These are phyloP conservation scores for Sporisorium graminicola DNA, from an alignment of 1,284 basidiomycete genomes.

Conservation along the genomic window DNA sequence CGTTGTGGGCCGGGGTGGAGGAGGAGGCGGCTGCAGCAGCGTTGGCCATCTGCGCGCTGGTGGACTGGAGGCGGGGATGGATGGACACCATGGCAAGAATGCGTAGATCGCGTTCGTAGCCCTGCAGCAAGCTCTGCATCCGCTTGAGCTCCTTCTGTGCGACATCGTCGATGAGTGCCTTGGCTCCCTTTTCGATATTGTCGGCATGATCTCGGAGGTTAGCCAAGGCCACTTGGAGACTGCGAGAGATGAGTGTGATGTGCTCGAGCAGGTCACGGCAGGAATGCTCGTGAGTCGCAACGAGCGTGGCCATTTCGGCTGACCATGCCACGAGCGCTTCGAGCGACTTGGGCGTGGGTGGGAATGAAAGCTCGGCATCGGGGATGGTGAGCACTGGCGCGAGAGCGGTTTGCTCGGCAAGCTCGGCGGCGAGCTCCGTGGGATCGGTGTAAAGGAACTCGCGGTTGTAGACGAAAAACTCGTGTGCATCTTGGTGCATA, in stretches of 20 bases:
- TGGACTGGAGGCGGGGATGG: slow-evolving; percentile 52
- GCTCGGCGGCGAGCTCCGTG: slow-evolving; percentile 54
- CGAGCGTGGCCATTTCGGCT: slow-evolving; percentile 20
- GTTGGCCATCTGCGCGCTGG: slow-evolving; percentile 23
- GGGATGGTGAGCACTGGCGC: slow-evolving; percentile 21
- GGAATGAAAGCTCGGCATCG: slow-evolving; percentile 47
- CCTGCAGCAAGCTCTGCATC: slow-evolving; percentile 62
- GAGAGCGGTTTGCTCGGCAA: slow-evolving; percentile 49
- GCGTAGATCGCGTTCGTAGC: slow-evolving; percentile 60
- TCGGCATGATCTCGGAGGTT: slow-evolving; percentile 63
- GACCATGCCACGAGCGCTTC: slow-evolving; percentile 57
- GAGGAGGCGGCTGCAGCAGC: slow-evolving; percentile 24
- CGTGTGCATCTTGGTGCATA: slow-evolving; percentile 14
- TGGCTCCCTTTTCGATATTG: slow-evolving; percentile 53
- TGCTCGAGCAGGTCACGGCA: slow-evolving; percentile 39
- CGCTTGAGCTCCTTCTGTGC: slow-evolving; percentile 54
- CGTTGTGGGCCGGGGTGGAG: slow-evolving; percentile 23
- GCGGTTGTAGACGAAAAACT: slow-evolving; percentile 67
- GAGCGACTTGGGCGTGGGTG: slow-evolving; percentile 57
- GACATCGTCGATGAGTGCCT: slow-evolving; percentile 47
- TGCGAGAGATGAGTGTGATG: slow-evolving; percentile 54
- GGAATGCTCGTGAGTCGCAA: slow-evolving; percentile 14
- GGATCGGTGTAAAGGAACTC: slow-evolving; percentile 65
- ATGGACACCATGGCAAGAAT: slow-evolving; percentile 61
- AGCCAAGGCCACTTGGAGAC: slow-evolving; percentile 58